phyloP scores from a whole-genome alignment of 2,329 filamentous ascomycete species.

The Botryotinia narcissicola region DNA sequence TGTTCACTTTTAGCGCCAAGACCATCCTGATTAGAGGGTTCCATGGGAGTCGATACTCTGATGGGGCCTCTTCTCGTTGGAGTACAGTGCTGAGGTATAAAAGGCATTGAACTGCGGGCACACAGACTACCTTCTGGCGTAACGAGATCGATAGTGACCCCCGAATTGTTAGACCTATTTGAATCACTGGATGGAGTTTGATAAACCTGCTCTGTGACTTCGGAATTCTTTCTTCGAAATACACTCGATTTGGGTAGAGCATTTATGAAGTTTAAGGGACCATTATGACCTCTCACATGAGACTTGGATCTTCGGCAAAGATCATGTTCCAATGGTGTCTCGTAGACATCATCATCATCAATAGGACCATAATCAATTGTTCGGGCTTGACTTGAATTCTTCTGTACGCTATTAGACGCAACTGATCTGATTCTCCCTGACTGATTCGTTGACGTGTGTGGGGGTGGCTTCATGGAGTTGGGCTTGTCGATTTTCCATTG shows the following conservation, averaged over 20 bases:
- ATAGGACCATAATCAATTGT: not conserved
- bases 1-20: not conserved
- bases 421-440: not conserved
- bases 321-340: not conserved
- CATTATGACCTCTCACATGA: not conserved
- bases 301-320: not conserved
- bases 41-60: not conserved
- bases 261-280: not conserved
- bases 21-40: not conserved
- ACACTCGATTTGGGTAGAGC: not conserved
- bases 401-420: not conserved
- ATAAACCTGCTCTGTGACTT: not conserved
- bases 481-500: not conserved
- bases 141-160: conserved; percentile 2
- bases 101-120: not conserved
- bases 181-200: not conserved
- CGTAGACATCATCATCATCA: not conserved
- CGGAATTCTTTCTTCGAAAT: not conserved
- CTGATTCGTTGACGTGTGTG: conserved; percentile 4
- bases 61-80: not conserved
- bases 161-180: not conserved
- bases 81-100: not conserved
- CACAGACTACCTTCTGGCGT: not conserved
- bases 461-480: no score
- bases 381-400: not conserved